phyloP scores from a whole-genome alignment of 2,329 filamentous ascomycete genomes.

The Fusarium continuum region DNA sequence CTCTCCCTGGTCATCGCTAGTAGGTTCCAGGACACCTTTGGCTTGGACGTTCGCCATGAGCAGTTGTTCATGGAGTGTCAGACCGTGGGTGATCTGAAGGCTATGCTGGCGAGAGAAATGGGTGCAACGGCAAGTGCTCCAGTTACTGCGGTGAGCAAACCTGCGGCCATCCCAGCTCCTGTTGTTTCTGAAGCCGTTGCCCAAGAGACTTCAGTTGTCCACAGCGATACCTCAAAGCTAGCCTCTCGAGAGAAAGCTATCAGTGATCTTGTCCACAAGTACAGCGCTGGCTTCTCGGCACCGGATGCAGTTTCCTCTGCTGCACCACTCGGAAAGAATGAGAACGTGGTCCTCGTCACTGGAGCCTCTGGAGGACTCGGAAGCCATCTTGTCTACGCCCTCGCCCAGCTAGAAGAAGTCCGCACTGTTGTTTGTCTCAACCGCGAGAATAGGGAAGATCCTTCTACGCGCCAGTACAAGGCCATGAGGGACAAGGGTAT shows the following conservation, averaged over 20 bases:
- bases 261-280: slow-evolving; percentile 14
- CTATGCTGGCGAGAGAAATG: slow-evolving; percentile 14
- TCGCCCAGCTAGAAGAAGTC: slow-evolving; percentile 19
- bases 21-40: slow-evolving; percentile 58
- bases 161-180: not conserved
- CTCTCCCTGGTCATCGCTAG: slow-evolving; percentile 67
- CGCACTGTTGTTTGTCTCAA: slow-evolving; percentile 17
- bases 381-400: slow-evolving; percentile 25
- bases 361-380: slow-evolving; percentile 15
- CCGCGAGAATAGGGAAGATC: slow-evolving; percentile 7
- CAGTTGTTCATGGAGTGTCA: slow-evolving; percentile 30
- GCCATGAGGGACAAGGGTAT: slow-evolving; percentile 30
- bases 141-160: not conserved
- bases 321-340: not conserved
- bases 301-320: not conserved
- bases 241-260: not conserved
- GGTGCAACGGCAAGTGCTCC: not conserved
- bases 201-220: not conserved
- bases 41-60: slow-evolving; percentile 15
- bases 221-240: not conserved
- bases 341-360: slow-evolving; percentile 8
- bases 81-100: slow-evolving; percentile 12
- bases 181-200: not conserved
- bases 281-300: not conserved
- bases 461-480: not conserved